Percentiles rank a stretch among this genome's conserved stretches.
These are phyloP conservation scores for Prunus mongolica DNA, from an alignment of 306 rosid genomes.

Conservation along the genomic window DNA sequence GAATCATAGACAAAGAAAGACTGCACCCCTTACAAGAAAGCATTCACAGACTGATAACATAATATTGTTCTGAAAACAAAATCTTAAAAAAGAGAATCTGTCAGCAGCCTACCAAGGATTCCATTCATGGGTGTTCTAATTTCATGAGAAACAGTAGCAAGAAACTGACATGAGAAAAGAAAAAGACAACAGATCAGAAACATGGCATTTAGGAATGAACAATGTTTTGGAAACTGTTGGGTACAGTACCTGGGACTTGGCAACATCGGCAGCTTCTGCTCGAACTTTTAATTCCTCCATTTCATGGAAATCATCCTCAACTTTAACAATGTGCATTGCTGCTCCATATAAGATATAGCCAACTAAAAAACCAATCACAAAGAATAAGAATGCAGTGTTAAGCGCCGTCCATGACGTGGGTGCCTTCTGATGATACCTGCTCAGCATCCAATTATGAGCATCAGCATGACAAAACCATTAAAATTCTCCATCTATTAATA, in stretches of 20 bases:
- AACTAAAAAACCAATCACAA: constrained; percentile 70
- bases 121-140: constrained; percentile 99
- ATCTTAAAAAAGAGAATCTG: neutral
- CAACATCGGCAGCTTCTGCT: constrained; percentile 95
- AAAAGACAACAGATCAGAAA: constrained; percentile 7
- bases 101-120: constrained; percentile 62
- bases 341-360: constrained; percentile 94
- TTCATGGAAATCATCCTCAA: constrained; percentile 83
- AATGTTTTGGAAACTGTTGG: constrained; percentile 8
- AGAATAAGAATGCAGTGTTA: constrained; percentile 58
- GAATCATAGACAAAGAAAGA: constrained; percentile 22
- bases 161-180: constrained; percentile 52
- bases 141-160: constrained; percentile 98
- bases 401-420: constrained; percentile 75
- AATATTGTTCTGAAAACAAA: constrained; percentile 9
- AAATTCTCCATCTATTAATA: neutral
- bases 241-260: constrained; percentile 84
- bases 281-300: constrained; percentile 71
- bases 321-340: constrained; percentile 86
- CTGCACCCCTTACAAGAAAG: constrained; percentile 11
- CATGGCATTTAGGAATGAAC: constrained; percentile 19
- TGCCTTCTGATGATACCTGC: constrained; percentile 93
- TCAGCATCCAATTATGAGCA: constrained; percentile 24
- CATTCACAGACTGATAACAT: neutral
- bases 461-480: constrained; percentile 18